Base-by-base conservation (phyloP, 2,329 filamentous ascomycete species). In the Alternaria hordeiaustralica region DNA sequence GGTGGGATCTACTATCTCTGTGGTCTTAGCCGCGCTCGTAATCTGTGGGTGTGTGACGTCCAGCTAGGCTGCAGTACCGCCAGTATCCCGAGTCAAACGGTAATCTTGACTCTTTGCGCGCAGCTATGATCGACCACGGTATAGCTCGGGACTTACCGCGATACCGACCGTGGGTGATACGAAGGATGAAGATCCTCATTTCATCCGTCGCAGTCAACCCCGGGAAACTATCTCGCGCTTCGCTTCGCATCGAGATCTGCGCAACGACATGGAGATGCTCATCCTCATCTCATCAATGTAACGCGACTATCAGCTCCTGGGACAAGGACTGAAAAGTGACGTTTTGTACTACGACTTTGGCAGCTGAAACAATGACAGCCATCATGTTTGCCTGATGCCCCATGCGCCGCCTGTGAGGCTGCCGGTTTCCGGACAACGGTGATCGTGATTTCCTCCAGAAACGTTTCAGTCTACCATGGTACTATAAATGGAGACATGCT, bases 401-500 rank as follows among this genome's bases (percentile, higher is more conserved):
- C n/a, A 33, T 41, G 49, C 30, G 13, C 28, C n/a, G 49, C n/a
- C 30, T 36, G 30, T 21, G 20, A 53, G 49, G 49, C 49, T 53
- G 49, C 28, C 28, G 13, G 26, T 41, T 41, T 53, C 49, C 49
- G 43, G 23, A 58, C 36, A 44, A 53, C 33, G 56, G 20, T 54
- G 36, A 46, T 59, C 47, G 26, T 54, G n/a, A 59, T 54, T 36
- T 54, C 36, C 33, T 44, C 33, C 30, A 36, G 13, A 20, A 33
- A 53, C 49, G 49, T 51, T 51, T 53, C 49, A 41, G 21, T 21
- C 30, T 53, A 53, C 30, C 46, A 58, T 44, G 56, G 46, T 58
- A 58, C 56, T 58, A 58, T 58, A 30, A 23, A 58, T 58, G 56
- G 56, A 53, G 46, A 46, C 43, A 33, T 43, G 11, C 13, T 41